Base-by-base conservation (phyloP, 2,329 filamentous ascomycete species). In the Aspergillus sp. region DNA sequence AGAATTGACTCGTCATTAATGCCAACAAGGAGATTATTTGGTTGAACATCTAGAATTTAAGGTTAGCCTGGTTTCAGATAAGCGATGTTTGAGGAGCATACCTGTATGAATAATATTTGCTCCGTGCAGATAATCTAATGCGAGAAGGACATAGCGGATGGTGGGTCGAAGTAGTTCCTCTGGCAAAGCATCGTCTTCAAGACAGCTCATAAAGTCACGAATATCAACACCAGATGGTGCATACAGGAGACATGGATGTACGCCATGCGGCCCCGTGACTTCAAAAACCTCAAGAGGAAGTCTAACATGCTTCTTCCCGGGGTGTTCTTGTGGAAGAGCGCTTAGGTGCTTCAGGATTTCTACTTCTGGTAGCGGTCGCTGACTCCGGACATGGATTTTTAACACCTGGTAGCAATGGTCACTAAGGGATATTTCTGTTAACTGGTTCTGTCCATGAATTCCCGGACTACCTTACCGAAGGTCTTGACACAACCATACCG, bases 61-160 rank as follows among this genome's bases (percentile, higher is more conserved):
- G 28, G 23, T 19, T 1, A 13, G 13, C 54, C 7, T 4, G 9
- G 4, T 46, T 22, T 19, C 2, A 23, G n/a, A 52, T 48, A n/a
- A 6, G 23, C 25, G 22, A 7, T 13, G 19, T n/a, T 7, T 2
- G 5, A 23, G 41, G 23, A 23, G n/a, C 57, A 57, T 31, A 71
- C 69, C 69, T 3, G 68, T 72, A 69, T 72, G 67, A 19, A 71
- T 63, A 8, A 70, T 91, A 71, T 94, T 91, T 75, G 93, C 93
- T 71, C 88, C 81, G 79, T 97, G 93, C 30, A 97, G 87, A 74
- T 96, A 97, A 80, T 94, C 85, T 67, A 97, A 92, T 30, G 93
- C 93, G 67, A 89, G 87, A 22, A 97, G 85, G 31, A 97, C 88
- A 78, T 96, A 91, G 74, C 89, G 89, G 74, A 97, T 95, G 38